Evolutionary conservation across 306 rosid species (phyloP), one percentile per base, ranked within the genome.

Genomic region (Senna tora): DNA sequence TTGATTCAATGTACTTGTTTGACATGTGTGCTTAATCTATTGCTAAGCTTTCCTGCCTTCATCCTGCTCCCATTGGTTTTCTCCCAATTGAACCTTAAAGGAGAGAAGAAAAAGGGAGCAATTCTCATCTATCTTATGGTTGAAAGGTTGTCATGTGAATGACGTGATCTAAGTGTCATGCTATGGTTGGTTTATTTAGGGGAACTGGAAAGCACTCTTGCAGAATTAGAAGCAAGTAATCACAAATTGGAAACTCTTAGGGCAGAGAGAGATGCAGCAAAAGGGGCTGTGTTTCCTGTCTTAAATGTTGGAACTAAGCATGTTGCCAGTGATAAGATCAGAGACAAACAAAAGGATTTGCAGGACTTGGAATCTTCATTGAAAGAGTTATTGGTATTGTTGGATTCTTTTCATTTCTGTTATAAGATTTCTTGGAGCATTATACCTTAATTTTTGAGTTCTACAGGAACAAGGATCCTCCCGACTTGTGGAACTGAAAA

Each of bases 341-440:
- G 80, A 77, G 96, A 91, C 75, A 95, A 88, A 76, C 92, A 86
- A 71, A 95, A 89, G 77, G 97, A 95, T 81, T 79, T 89, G 78
- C 93, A 79, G 25, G 97, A 92, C 80, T 79, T 91, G 97, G 96
- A 95, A 83, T 86, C 87, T 58, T 49, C 86, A 73, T 82, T 95
- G 75, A 95, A 86, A 79, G 92, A 95, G 68, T 77, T 88, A 78
- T 75, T 65, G 96, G 99, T 94, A 87, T 59, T 33, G 11, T 66
- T 73, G 33, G 16, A 34, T 65, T 78, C 41, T 58, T 45, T 34
- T 33, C 8, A 45, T 25, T 34, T 56, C 54, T 28, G 30, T 62
- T 72, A 30, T 77, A 30, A 58, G 45, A 38, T 49, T 77, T 63
- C 39, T 54, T 30, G 72, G 53, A 46, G 20, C 10, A 42, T 51